These are phyloP conservation scores for Canna indica DNA, from an alignment of 176 grass and related monocot species.

Conservation along the genomic window DNA sequence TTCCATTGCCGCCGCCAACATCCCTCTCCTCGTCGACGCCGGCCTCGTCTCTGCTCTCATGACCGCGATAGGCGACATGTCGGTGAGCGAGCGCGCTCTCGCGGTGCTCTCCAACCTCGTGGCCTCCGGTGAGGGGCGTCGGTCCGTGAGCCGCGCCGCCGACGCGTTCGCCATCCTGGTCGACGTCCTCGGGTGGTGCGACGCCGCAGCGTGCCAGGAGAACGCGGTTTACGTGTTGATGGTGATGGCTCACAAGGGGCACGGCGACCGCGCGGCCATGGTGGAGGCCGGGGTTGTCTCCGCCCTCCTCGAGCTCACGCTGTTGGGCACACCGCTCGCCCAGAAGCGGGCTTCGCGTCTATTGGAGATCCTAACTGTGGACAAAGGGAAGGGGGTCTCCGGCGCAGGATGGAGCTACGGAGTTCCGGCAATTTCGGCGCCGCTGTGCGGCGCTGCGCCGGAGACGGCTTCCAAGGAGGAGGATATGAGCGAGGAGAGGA, in stretches of 20 bases:
- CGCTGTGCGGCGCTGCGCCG: slow-evolving; percentile 17
- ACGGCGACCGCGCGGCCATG: slow-evolving; percentile 58
- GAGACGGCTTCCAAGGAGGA: slow-evolving; percentile 4
- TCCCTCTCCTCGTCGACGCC: slow-evolving; percentile 46
- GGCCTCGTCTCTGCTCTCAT: slow-evolving; percentile 42
- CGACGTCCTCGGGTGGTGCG: slow-evolving; percentile 71
- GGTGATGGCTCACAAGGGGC: slow-evolving; percentile 80
- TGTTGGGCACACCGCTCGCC: slow-evolving; percentile 68
- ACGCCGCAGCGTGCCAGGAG: slow-evolving; percentile 80
- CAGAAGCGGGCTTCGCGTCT: slow-evolving; percentile 88
- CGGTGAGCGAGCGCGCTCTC: slow-evolving; percentile 45
- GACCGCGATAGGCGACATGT: slow-evolving; percentile 33
- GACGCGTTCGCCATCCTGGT: slow-evolving; percentile 53
- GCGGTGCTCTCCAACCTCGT: slow-evolving; percentile 77
- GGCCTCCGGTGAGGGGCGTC: slow-evolving; percentile 52
- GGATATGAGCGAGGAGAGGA: slow-evolving; percentile 70
- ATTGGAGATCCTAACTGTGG: slow-evolving; percentile 52
- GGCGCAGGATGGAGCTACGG: slow-evolving; percentile 6
- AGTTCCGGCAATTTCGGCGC: slow-evolving; percentile 52
- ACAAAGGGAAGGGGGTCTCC: slow-evolving; percentile 71
- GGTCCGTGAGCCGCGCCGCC: slow-evolving; percentile 33
- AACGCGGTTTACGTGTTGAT: slow-evolving; percentile 78
- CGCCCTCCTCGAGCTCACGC: slow-evolving; percentile 76
- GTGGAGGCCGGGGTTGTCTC: slow-evolving; percentile 51
- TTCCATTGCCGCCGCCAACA: slow-evolving; percentile 49